These are phyloP conservation scores for Brachypodium distachyon DNA, from an alignment of 202 grass and related monocot species.

Conservation along the genomic window DNA sequence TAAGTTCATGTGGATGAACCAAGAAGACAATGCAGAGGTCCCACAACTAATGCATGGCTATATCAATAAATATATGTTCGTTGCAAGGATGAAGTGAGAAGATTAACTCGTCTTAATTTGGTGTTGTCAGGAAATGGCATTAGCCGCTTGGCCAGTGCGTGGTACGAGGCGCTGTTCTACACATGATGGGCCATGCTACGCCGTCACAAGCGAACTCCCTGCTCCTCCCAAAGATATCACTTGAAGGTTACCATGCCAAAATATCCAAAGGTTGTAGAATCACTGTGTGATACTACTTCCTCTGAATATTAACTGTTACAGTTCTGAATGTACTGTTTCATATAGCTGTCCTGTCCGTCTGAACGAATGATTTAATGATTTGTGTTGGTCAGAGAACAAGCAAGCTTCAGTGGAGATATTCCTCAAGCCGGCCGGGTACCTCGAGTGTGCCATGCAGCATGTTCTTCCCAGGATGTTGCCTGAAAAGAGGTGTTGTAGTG, in stretches of 20 bases:
- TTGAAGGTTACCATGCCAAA: conserved; percentile 30
- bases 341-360: neutral
- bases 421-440: conserved; percentile 1
- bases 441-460: conserved; percentile 48
- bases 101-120: neutral
- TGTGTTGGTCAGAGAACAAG: conserved; percentile 35
- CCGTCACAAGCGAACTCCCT: conserved; percentile 45
- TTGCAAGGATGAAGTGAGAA: no score
- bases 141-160: conserved; percentile 46
- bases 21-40: conserved; percentile 66
- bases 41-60: no score
- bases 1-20: conserved; percentile 58
- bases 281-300: no score
- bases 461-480: conserved; percentile 52
- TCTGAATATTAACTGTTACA: neutral
- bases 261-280: conserved; percentile 41
- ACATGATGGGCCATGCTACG: conserved; percentile 48
- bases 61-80: no score
- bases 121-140: neutral
- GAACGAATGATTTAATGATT: no score
- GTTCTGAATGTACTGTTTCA: neutral
- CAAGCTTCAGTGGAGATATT: conserved; percentile 45
- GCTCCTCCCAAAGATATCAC: conserved; percentile 48
- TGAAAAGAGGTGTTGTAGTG: conserved; percentile 38
- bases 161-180: conserved; percentile 51